Conservation (phyloP, 163 green algal genomes). For the Prototheca wickerhamii region DNA sequence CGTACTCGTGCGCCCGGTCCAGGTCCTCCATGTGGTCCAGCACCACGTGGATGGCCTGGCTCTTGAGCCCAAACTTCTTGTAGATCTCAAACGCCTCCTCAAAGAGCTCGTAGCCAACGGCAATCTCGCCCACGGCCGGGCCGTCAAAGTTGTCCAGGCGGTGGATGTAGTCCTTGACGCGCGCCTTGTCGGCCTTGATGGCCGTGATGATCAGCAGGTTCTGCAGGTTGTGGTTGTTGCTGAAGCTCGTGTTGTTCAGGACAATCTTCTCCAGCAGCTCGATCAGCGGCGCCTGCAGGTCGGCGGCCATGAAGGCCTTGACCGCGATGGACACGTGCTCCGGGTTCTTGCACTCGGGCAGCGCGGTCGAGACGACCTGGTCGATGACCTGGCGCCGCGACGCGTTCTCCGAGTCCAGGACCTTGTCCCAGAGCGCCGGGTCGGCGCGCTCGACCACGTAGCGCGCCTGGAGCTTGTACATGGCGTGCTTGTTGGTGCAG, state of each 20-base stretch:
- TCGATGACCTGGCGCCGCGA: conserved; percentile 88
- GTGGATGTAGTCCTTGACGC: conserved; percentile 97
- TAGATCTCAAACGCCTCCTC: conserved; percentile 99
- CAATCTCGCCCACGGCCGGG: conserved; percentile 78
- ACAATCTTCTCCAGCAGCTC: conserved; percentile 99
- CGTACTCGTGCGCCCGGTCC: conserved; percentile 84
- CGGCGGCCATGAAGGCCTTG: conserved; percentile 96
- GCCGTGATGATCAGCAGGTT: conserved; percentile 92
- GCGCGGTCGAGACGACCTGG: conserved; percentile 92
- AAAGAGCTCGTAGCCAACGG: conserved; percentile 79
- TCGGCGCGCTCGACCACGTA: conserved; percentile 96
- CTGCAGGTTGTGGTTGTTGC: conserved; percentile 96
- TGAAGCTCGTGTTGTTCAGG: conserved; percentile 94
- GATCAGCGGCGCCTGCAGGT: conserved; percentile 95
- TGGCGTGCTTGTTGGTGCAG: conserved; percentile 91
- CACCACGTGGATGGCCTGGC: conserved; percentile 72
- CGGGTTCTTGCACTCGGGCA: conserved; percentile 97
- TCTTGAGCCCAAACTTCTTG: conserved; percentile 94
- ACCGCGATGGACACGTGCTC: conserved; percentile 91
- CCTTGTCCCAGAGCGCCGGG: conserved; percentile 83
- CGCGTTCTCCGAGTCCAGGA: conserved; percentile 79
- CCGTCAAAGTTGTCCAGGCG: conserved; percentile 97
- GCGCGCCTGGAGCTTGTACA: conserved; percentile 92
- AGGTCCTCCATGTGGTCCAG: conserved; percentile 80
- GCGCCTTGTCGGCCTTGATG: conserved; percentile 82